Evolutionary conservation across 2,329 filamentous ascomycete species (phyloP).

Genomic region (Diaporthe nobilis): DNA sequence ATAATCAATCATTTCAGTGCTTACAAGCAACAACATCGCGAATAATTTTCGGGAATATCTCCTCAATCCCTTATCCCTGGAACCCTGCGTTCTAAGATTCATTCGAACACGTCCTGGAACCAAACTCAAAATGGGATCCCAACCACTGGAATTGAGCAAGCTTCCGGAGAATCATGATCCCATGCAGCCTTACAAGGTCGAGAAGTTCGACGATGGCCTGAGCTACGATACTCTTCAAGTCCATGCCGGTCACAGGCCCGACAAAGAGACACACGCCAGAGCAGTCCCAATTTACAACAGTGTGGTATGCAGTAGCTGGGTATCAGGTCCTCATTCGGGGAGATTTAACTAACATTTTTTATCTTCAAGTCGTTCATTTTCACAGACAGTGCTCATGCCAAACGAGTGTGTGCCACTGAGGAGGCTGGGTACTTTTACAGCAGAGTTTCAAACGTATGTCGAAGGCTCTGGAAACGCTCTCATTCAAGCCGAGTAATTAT

Average conservation of each 20-base stretch:
- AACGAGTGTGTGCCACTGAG: conserved; percentile 16
- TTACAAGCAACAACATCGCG: neutral
- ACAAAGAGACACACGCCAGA: conserved; percentile 24
- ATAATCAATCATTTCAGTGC: neutral
- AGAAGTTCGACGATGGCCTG: conserved; percentile 15
- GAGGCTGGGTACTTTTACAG: conserved; percentile 30
- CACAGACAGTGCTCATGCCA: conserved; percentile 28
- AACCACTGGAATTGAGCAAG: neutral
- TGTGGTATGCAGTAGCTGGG: neutral
- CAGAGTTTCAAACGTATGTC: conserved; percentile 17
- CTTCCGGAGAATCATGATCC: conserved; percentile 19
- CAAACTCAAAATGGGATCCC: neutral
- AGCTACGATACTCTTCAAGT: conserved; percentile 19
- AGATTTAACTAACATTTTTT: neutral
- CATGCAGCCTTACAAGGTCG: conserved; percentile 11
- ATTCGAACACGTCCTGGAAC: too few relatives aligned
- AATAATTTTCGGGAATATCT: neutral
- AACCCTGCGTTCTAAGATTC: neutral
- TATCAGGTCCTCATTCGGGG: accelerated
- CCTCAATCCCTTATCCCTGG: neutral
- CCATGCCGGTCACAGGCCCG: conserved; percentile 13
- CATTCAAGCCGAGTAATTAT: accelerated
- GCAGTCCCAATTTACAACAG: conserved; percentile 18
- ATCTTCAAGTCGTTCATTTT: conserved; percentile 8
- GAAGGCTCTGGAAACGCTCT: accelerated